Conservation (phyloP, 441 rosid genomes). For the Cnidoscolus chayamansa region DNA sequence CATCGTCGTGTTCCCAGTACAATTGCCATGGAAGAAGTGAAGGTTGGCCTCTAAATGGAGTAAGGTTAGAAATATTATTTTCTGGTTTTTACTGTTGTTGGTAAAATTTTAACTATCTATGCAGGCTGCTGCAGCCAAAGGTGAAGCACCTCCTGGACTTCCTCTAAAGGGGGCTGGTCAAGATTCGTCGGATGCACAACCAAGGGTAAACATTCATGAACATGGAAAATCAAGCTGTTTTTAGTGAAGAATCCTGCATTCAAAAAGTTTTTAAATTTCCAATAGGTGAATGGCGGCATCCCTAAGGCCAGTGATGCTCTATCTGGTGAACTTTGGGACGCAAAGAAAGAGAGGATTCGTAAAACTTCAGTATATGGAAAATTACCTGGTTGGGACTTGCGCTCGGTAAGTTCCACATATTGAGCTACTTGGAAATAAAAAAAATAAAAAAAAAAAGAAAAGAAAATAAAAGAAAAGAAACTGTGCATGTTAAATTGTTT, state of each 20-base stretch:
- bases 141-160: constrained; percentile 99
- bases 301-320: constrained; percentile 88
- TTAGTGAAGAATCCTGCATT: constrained; percentile 12
- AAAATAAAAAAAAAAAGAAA: constrained; percentile 22
- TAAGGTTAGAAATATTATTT: constrained; percentile 4
- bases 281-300: constrained; percentile 72
- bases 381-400: constrained; percentile 91
- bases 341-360: constrained; percentile 77
- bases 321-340: constrained; percentile 92
- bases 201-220: constrained; percentile 46
- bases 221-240: constrained; percentile 17
- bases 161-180: constrained; percentile 98
- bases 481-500: constrained; percentile 24
- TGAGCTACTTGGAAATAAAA: neutral
- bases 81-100: constrained; percentile 13
- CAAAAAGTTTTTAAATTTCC: constrained; percentile 16
- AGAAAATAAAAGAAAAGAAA: constrained; percentile 17
- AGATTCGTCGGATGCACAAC: constrained; percentile 86
- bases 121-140: constrained; percentile 99
- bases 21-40: constrained; percentile 95
- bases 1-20: constrained; percentile 99
- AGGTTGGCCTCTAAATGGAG: constrained; percentile 49
- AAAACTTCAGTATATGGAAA: constrained; percentile 79
- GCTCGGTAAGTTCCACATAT: constrained; percentile 73
- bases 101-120: constrained; percentile 21